These are phyloP conservation scores for Stentor coeruleus DNA, from an alignment of 73 alveolate genomes.

Conservation along the genomic window DNA sequence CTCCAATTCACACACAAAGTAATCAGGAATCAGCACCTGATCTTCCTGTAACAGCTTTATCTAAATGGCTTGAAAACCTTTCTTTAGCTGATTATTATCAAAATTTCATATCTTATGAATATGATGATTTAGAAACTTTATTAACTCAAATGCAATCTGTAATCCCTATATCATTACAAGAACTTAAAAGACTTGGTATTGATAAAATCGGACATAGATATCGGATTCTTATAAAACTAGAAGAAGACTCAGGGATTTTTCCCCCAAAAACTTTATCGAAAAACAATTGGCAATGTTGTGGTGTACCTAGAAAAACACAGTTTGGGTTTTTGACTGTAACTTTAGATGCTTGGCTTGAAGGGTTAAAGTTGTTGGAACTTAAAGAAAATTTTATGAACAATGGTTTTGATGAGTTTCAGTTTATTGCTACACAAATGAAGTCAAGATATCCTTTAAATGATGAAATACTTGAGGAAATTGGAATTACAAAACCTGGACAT, in stretches of 20 bases:
- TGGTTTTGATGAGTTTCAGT: constrained; percentile 1
- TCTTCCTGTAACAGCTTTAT: not conserved
- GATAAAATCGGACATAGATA: not conserved
- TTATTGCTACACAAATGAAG: not conserved
- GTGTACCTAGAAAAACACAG: not conserved
- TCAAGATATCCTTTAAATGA: constrained; percentile 21
- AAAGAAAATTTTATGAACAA: not conserved
- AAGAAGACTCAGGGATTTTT: not conserved
- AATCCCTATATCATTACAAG: not conserved
- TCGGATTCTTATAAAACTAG: not conserved
- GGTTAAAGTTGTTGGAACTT: not conserved
- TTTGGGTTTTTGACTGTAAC: not conserved
- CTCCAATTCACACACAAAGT: not conserved
- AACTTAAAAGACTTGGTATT: constrained; percentile 1
- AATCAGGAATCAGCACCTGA: not conserved
- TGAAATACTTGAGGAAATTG: not conserved
- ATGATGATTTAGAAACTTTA: constrained; percentile 10
- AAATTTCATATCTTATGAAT: not conserved
- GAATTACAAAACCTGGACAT: not conserved
- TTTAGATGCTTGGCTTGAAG: not conserved
- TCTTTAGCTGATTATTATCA: not conserved
- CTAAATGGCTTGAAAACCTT: not conserved
- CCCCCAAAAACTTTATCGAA: not conserved
- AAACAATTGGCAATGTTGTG: not conserved
- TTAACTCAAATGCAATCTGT: not conserved